Conservation (phyloP, 257 asterid genomes). For the Anisodus tanguticus region DNA sequence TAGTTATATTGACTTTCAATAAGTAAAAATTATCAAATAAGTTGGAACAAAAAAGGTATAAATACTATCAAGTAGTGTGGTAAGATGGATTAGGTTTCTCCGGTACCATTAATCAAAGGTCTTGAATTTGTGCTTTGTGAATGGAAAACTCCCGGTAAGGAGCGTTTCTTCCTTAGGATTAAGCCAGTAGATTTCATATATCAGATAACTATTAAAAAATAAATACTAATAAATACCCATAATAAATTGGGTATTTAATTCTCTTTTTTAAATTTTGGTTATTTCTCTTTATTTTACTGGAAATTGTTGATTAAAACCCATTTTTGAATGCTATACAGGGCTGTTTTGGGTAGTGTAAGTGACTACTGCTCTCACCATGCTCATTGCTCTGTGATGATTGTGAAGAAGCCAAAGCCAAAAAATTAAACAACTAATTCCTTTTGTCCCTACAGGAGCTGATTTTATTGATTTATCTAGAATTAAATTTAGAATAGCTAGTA, state of each 20-base stretch:
- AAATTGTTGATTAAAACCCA: background rate
- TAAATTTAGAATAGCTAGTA: background rate
- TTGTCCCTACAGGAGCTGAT: background rate
- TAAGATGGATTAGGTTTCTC: background rate
- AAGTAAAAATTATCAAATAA: background rate
- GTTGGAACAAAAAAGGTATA: background rate
- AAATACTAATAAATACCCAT: no score
- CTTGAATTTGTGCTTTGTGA: background rate
- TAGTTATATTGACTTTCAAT: background rate
- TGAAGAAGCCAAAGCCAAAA: conserved; percentile 45
- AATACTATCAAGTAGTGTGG: background rate
- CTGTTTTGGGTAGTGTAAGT: conserved; percentile 53
- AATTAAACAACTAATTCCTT: background rate
- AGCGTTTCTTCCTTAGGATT: background rate
- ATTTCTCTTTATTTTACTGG: no score
- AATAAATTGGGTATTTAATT: no score
- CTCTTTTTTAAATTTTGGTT: no score
- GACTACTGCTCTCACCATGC: conserved; percentile 55
- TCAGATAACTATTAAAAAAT: no score
- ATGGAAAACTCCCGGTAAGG: background rate
- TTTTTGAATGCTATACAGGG: conserved; percentile 36
- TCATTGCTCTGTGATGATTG: conserved; percentile 52
- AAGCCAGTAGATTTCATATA: no score
- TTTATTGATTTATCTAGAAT: background rate
- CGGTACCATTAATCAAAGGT: background rate